phyloP scores from a whole-genome alignment of 345 rosid species.

The Orychophragmus violaceus region DNA sequence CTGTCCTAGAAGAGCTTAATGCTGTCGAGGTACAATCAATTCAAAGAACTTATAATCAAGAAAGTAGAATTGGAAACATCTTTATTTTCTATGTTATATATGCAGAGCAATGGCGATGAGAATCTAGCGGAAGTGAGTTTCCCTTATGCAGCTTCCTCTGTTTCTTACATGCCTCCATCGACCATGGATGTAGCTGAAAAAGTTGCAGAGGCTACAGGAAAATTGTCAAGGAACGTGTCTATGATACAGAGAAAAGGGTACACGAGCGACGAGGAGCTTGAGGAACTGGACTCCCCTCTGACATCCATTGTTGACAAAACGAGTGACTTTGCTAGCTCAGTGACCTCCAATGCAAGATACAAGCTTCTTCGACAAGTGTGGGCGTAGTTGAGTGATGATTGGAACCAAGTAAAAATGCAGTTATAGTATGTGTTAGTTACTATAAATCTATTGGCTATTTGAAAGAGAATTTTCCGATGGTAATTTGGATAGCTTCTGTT shows the following conservation, averaged over 20 bases:
- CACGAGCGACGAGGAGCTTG: slow-evolving; percentile 87
- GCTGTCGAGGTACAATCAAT: slow-evolving; percentile 66
- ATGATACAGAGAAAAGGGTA: slow-evolving; percentile 80
- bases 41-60: neutral
- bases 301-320: slow-evolving; percentile 46
- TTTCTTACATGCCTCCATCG: slow-evolving; percentile 58
- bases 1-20: slow-evolving; percentile 81
- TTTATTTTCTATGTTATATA: neutral
- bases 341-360: slow-evolving; percentile 50
- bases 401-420: neutral
- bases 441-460: neutral
- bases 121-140: slow-evolving; percentile 58
- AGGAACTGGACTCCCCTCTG: slow-evolving; percentile 74
- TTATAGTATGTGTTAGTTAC: slow-evolving; percentile 11
- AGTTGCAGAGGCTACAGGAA: slow-evolving; percentile 53
- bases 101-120: slow-evolving; percentile 53
- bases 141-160: slow-evolving; percentile 65
- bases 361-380: slow-evolving; percentile 84
- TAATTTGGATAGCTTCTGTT: neutral
- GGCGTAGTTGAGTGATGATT: slow-evolving; percentile 31
- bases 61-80: neutral
- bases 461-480: neutral
- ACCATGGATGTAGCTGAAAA: slow-evolving; percentile 52
- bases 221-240: slow-evolving; percentile 51
- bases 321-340: slow-evolving; percentile 24